phyloP scores from a whole-genome alignment of 2,329 filamentous ascomycete species.

The Alternaria gansuensis region DNA sequence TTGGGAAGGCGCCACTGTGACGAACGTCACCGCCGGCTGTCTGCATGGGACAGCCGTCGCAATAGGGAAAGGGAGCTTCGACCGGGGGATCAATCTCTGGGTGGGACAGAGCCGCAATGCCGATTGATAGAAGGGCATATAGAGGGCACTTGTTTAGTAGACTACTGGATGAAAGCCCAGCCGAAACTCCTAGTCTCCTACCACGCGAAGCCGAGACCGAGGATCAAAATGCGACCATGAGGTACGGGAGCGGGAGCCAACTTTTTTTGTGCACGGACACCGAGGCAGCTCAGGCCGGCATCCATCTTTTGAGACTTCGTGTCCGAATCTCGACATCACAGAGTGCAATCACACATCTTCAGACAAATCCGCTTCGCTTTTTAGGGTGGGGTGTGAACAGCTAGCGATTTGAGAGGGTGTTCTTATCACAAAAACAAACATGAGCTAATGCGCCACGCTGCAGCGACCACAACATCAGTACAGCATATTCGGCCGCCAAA shows the following conservation, averaged over 20 bases:
- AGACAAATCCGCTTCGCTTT: neutral
- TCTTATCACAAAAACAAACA: neutral
- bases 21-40: constrained; percentile 49
- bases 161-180: constrained; percentile 30
- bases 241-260: constrained; percentile 14
- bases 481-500: constrained; percentile 58
- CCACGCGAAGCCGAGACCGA: constrained; percentile 36
- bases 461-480: constrained; percentile 48
- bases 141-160: constrained; percentile 27
- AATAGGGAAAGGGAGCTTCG: constrained; percentile 33
- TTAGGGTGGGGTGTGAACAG: neutral
- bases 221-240: constrained; percentile 29
- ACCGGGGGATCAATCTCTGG: constrained; percentile 28
- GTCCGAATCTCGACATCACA: neutral
- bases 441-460: neutral
- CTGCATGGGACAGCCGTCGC: constrained; percentile 46
- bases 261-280: constrained; percentile 25
- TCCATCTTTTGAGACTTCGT: neutral
- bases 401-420: neutral
- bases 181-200: constrained; percentile 22
- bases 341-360: neutral
- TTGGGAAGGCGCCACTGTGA: constrained; percentile 53
- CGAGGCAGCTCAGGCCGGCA: constrained; percentile 2
- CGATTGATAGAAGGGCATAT: constrained; percentile 37
- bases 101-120: constrained; percentile 39